Base-by-base conservation (phyloP, 2,329 filamentous ascomycete genomes). In the Pestalotiopsis sp. region DNA sequence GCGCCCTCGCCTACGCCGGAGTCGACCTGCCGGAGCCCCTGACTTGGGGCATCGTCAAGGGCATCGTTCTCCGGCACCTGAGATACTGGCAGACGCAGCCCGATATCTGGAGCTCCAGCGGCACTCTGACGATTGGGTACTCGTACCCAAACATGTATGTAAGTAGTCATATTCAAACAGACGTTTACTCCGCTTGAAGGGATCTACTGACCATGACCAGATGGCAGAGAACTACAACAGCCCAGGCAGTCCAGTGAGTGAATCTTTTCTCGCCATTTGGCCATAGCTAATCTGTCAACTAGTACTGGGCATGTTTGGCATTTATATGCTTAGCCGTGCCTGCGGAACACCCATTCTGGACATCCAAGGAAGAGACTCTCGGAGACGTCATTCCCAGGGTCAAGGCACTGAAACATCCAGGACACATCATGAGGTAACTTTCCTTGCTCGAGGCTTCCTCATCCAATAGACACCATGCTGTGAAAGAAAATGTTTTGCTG, bases 171-270 rank as follows among this genome's bases (percentile, higher is more conserved):
- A 12, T 20, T 11, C 7, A 4, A 23, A 36, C n/a, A n/a, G 41
- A 11, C 4, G 12, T 20, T 56, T 45, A 11, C 4, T 14, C 39
- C 31, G n/a, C 1, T 9, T 27, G 36, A 4, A 52, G 17, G 20
- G 58, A 57, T 11, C 11, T 52, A 9, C 70, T 75, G 36, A 76
- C 60, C 13, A 63, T 23, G 23, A 13, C 59, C 66, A 92, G 79
- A 88, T 94, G 81, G 91, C 92, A 0, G 92, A 95, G 80, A 94
- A 95, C 77, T 95, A 95, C 81, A 95, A 95, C 79, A 93, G 91
- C 11, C 92, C 93, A 0, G 91, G 91, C 41, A 89, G 86, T 67
- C 86, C 86, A 27, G 85, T 87, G 77, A 80, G 83, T 11, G 3
- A 3, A 20, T 23, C 25, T 11, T 5, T 45, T 4, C 9, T n/a